phyloP scores from a whole-genome alignment of 805 yeast genomes.

The Suhomyces sp. region DNA sequence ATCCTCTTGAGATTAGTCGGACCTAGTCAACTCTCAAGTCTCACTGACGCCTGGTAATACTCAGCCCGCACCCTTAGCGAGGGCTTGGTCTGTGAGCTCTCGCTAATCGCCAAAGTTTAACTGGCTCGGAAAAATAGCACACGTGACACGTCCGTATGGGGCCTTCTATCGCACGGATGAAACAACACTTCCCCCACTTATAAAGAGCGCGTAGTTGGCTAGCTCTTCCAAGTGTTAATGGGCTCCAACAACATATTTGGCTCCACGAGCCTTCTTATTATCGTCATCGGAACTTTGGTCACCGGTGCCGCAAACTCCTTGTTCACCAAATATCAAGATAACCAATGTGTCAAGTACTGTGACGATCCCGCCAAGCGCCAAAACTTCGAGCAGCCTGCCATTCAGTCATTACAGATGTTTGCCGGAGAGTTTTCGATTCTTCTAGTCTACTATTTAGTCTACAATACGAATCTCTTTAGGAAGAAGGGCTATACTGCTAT shows the following conservation, averaged over 20 bases:
- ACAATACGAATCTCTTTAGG: conserved; percentile 12
- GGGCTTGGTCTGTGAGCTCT: background rate
- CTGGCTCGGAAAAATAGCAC: background rate
- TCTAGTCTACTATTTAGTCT: conserved; percentile 34
- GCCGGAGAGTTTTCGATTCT: conserved; percentile 61
- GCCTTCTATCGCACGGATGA: conserved; percentile 1
- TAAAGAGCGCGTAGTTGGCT: background rate
- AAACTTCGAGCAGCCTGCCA: conserved; percentile 70
- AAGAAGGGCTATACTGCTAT: conserved; percentile 15
- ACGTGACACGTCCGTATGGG: background rate
- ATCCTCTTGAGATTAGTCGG: background rate
- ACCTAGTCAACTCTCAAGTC: background rate
- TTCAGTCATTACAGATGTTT: conserved; percentile 81
- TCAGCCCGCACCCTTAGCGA: background rate
- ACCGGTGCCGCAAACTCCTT: conserved; percentile 74
- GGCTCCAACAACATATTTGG: background rate
- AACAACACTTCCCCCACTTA: background rate
- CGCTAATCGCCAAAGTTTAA: background rate
- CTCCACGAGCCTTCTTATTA: background rate
- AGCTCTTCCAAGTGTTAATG: background rate
- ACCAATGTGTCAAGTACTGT: conserved; percentile 64
- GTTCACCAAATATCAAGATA: conserved; percentile 72
- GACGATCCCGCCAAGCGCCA: conserved; percentile 38
- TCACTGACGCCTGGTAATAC: background rate
- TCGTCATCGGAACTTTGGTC: conserved; percentile 51